Conservation (phyloP, 306 rosid genomes). For the Lathyrus oleraceus region DNA sequence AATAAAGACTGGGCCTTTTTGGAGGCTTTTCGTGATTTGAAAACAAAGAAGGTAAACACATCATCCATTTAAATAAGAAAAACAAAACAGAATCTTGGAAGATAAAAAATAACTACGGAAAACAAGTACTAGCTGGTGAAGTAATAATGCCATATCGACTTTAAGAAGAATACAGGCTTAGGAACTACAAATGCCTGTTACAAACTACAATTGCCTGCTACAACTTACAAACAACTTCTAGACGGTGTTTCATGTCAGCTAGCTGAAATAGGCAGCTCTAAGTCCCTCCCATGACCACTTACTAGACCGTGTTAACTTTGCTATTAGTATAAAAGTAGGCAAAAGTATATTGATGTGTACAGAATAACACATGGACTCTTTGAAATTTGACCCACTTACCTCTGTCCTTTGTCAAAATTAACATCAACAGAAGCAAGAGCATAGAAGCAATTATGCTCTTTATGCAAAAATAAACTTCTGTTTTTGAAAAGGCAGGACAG, state of each 20-base stretch:
- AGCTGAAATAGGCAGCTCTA: not conserved
- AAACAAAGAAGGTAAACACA: not conserved
- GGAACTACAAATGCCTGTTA: constrained; percentile 13
- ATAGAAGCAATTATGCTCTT: constrained; percentile 9
- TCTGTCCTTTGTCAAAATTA: constrained; percentile 20
- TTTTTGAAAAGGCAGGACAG: constrained; percentile 16
- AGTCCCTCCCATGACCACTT: not conserved
- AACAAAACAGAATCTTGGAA: not conserved
- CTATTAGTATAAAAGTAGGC: not conserved
- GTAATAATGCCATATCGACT: not conserved
- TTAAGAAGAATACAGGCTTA: not conserved
- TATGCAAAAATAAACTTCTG: not conserved
- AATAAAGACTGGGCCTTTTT: constrained; percentile 6
- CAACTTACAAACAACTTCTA: not conserved
- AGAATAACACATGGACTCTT: not conserved
- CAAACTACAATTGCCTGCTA: too few relatives aligned
- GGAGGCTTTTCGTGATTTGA: not conserved
- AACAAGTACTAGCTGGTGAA: not conserved
- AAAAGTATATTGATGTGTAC: constrained; percentile 7
- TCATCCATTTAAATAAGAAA: constrained; percentile 6
- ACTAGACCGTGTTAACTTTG: too few relatives aligned
- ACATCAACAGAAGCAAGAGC: constrained; percentile 21
- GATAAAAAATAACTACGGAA: not conserved
- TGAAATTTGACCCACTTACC: constrained; percentile 26
- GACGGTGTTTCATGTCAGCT: not conserved